Base-by-base conservation (phyloP, 805 yeast genomes). In the Peterozyma toletana region DNA sequence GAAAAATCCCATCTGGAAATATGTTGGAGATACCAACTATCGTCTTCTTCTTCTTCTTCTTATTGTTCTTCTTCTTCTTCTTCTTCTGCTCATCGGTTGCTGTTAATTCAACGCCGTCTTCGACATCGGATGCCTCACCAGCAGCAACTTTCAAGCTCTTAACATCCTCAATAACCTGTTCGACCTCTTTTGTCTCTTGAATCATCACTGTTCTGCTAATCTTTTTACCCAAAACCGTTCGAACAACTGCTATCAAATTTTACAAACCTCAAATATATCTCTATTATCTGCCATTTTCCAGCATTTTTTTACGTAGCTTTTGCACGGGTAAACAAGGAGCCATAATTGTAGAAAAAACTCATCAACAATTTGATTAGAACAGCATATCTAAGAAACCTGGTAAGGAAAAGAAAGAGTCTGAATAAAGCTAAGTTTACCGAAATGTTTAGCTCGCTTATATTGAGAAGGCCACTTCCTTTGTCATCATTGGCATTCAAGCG, bases 1-100 rank as follows among this genome's bases (percentile, higher is more conserved):
- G 96, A 57, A 77, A 90, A 2, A 68, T 65, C 0, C 80, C 86
- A 30, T 78, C 83, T 0, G 91, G 83, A 62, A 77, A 91, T 41
- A 80, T 68, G 37, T 72, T 68, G 17, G 80, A 77, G 45, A 93
- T 81, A 33, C 83, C 81, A 29, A 76, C 78, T 34, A 79, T 64
- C 47, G 80, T 67, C 52, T 68, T 68, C 59, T 73, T 71, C 58
- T 69, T 72, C 62, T 70, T 73, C 56, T 69, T 76, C 54, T 75
- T 74, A 67, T 73, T 78, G 67, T 69, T 75, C 60, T 70, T 71
- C 64, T 68, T 78, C 70, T 73, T 77, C 70, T 78, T 80, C 65
- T 78, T 79, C 61, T 70, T 73, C 58, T 70, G 66, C 31, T 39
- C 47, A n/a, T 17, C 38, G 15, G 36, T 14, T 14, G 14, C 18